phyloP scores from a whole-genome alignment of 2,329 filamentous ascomycete genomes.

The Fusarium sp. region DNA sequence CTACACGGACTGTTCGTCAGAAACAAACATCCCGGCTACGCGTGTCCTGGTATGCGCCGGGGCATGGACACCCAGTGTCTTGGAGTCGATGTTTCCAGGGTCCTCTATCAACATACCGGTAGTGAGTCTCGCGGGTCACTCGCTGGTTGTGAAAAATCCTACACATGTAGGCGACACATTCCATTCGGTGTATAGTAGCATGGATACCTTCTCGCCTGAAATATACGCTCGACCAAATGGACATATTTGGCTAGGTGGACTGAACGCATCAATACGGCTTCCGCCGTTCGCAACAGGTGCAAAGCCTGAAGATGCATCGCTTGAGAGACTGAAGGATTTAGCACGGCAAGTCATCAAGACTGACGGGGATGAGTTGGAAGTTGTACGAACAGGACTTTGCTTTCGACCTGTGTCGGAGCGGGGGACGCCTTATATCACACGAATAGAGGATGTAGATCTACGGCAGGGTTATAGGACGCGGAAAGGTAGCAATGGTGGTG shows the following conservation, averaged over 20 bases:
- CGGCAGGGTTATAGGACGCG: slow-evolving; percentile 62
- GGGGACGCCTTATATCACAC: slow-evolving; percentile 73
- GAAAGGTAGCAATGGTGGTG: slow-evolving; percentile 66
- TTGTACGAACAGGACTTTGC: slow-evolving; percentile 76
- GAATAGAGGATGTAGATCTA: slow-evolving; percentile 68
- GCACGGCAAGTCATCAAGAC: slow-evolving; percentile 63
- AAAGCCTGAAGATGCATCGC: slow-evolving; percentile 47
- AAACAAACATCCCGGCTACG: slow-evolving; percentile 71
- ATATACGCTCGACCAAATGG: slow-evolving; percentile 76
- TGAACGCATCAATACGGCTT: slow-evolving; percentile 75
- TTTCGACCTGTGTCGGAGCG: slow-evolving; percentile 77
- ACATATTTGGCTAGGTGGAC: slow-evolving; percentile 79
- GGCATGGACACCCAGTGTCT: slow-evolving; percentile 78
- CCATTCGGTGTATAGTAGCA: slow-evolving; percentile 77
- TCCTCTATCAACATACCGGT: slow-evolving; percentile 65
- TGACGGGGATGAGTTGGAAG: slow-evolving; percentile 65
- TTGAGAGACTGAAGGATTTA: slow-evolving; percentile 64
- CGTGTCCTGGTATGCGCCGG: slow-evolving; percentile 77
- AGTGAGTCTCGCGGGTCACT: slow-evolving; percentile 75
- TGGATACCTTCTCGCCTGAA: slow-evolving; percentile 75
- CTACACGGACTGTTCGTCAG: slow-evolving; percentile 58
- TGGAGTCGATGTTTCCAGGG: slow-evolving; percentile 72
- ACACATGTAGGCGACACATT: slow-evolving; percentile 62
- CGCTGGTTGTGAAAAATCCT: slow-evolving; percentile 74
- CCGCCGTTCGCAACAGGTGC: slow-evolving; percentile 59